A percentile compares a stretch with the other conserved stretches of the same genome.
phyloP scores from a whole-genome alignment of 1,284 basidiomycete genomes.

The Cutaneotrichosporon cavernicola region DNA sequence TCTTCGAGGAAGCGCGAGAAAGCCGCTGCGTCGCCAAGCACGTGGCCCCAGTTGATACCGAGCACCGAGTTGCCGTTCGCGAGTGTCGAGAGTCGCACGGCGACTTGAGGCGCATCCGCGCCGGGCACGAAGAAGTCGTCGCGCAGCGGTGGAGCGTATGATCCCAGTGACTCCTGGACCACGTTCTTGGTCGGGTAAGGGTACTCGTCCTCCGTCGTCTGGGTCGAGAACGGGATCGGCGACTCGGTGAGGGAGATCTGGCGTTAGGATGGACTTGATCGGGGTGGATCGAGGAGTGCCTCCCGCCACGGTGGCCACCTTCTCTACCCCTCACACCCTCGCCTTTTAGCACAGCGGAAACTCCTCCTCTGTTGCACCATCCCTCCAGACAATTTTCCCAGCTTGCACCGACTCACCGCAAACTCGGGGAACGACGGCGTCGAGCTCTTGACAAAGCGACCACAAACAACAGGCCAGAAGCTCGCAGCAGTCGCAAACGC shows the following conservation, averaged over 20 bases:
- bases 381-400: background rate
- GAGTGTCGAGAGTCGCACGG: constrained; percentile 28
- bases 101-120: constrained; percentile 25
- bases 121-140: constrained; percentile 24
- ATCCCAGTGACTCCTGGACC: constrained; percentile 24
- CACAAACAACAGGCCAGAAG: constrained; percentile 30
- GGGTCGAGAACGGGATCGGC: constrained; percentile 31
- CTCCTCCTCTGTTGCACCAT: no score
- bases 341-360: background rate
- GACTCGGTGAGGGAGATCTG: constrained; percentile 33
- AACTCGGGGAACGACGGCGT: constrained; percentile 20
- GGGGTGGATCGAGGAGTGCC: no score
- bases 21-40: constrained; percentile 31
- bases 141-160: constrained; percentile 24
- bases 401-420: constrained; percentile 18
- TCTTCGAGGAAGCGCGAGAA: constrained; percentile 27
- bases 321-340: background rate
- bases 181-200: constrained; percentile 22
- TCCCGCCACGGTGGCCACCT: background rate
- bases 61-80: constrained; percentile 25
- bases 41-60: constrained; percentile 31
- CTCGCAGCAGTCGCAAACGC: constrained; percentile 25
- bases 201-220: constrained; percentile 24
- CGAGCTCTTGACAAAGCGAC: constrained; percentile 25
- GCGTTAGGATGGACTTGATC: background rate